Conservation (phyloP, 176 grass and related monocot species). For the Musa schizocarpa region DNA sequence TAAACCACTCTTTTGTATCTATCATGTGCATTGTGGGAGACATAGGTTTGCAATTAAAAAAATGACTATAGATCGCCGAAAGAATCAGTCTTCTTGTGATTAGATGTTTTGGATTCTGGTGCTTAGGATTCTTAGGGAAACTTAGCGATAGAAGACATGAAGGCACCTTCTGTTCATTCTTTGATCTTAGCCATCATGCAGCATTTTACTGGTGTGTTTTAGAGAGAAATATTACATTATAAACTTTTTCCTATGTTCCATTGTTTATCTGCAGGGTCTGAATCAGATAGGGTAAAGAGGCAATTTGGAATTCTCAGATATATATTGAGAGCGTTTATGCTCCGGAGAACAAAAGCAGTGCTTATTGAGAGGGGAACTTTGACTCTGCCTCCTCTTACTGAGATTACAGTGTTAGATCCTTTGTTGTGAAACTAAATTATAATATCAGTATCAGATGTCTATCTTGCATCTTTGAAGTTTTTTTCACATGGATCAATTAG, state of each 20-base stretch:
- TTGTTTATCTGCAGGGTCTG: conserved; percentile 44
- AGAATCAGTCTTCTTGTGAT: too few species aligned
- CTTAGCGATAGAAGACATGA: too few species aligned
- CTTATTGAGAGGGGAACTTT: conserved; percentile 67
- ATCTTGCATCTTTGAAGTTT: too few species aligned
- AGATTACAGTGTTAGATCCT: conserved; percentile 75
- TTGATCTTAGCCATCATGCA: too few species aligned
- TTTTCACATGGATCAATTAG: too few species aligned
- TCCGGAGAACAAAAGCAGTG: conserved; percentile 68
- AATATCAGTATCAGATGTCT: conserved; percentile 3
- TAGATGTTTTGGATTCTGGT: too few species aligned
- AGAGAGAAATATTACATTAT: neutral
- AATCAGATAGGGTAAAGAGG: conserved; percentile 42
- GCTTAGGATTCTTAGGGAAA: too few species aligned
- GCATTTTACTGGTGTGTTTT: neutral
- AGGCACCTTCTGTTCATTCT: too few species aligned
- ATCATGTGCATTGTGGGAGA: too few species aligned
- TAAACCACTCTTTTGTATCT: too few species aligned
- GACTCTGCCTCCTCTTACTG: conserved; percentile 66
- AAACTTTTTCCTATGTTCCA: neutral
- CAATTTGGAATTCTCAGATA: conserved; percentile 79
- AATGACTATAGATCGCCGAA: too few species aligned
- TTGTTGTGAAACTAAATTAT: conserved; percentile 14
- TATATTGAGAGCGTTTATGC: conserved; percentile 87
- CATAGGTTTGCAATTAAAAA: too few species aligned